Evolutionary conservation across 768 basidiomycete genomes (phyloP).

Genomic region (Suillus placidus): DNA sequence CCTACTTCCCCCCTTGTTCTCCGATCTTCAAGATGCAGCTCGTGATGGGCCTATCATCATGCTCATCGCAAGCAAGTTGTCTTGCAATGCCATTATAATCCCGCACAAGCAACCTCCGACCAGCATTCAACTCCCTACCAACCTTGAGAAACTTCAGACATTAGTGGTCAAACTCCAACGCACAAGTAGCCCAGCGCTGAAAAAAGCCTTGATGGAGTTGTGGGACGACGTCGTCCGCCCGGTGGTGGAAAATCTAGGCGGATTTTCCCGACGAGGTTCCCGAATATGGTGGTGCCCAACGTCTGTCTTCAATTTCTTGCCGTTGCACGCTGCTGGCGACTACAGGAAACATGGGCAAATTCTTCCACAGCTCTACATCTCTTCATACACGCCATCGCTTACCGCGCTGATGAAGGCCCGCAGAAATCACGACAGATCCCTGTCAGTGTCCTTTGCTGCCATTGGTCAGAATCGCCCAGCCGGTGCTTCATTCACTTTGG

Average conservation of each 20-base stretch:
- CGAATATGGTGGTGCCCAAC: not conserved
- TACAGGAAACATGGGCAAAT: not conserved
- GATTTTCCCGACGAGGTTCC: not conserved
- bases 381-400: slow-evolving; percentile 11
- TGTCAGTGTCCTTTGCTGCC: slow-evolving; percentile 1
- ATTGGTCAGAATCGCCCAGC: slow-evolving; percentile 10
- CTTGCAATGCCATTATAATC: too few species aligned
- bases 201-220: not conserved
- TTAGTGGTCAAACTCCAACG: too few species aligned
- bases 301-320: not conserved
- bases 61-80: too few species aligned
- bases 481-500: not conserved
- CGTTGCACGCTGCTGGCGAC: not conserved
- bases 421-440: not conserved
- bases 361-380: not conserved
- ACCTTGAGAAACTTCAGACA: too few species aligned
- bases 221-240: slow-evolving; percentile 6
- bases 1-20: slow-evolving; percentile 17
- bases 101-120: too few species aligned
- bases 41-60: too few species aligned
- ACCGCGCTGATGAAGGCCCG: slow-evolving; percentile 5
- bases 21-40: slow-evolving; percentile 19
- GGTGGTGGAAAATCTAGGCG: not conserved
- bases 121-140: too few species aligned
- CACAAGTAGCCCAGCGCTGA: too few species aligned